Conservation (phyloP, 352 stramenopile species). For the Proteromonas lacertae region DNA sequence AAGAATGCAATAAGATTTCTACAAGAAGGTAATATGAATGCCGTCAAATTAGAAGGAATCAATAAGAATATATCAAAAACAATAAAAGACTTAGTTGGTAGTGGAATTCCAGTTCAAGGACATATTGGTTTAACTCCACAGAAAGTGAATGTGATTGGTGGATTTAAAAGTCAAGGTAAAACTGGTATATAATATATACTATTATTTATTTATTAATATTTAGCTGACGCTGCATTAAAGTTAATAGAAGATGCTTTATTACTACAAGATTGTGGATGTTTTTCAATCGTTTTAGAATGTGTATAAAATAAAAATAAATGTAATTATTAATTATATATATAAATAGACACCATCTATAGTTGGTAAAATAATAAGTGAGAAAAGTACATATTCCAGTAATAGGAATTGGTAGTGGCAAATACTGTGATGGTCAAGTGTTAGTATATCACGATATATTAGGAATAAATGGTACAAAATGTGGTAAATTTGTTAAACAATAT, state of each 20-base stretch:
- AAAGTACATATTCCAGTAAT: slow-evolving; percentile 76
- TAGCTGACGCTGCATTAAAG: slow-evolving; percentile 28
- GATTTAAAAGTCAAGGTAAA: slow-evolving; percentile 69
- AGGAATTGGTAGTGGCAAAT: slow-evolving; percentile 67
- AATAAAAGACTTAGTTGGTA: slow-evolving; percentile 20
- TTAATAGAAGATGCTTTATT: slow-evolving; percentile 80
- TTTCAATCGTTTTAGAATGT: slow-evolving; percentile 28
- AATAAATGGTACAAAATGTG: slow-evolving; percentile 74
- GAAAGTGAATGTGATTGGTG: slow-evolving; percentile 59
- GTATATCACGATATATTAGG: slow-evolving; percentile 93
- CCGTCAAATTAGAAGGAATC: slow-evolving; percentile 84
- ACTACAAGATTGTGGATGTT: slow-evolving; percentile 66
- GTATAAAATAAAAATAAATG: background rate
- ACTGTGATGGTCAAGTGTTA: slow-evolving; percentile 26
- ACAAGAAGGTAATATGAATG: slow-evolving; percentile 78
- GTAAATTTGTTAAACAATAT: slow-evolving; percentile 94
- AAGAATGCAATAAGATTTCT: slow-evolving; percentile 69
- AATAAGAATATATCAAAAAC: slow-evolving; percentile 30
- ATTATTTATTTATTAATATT: no score
- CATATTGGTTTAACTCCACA: slow-evolving; percentile 88
- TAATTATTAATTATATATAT: background rate
- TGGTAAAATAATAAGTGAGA: slow-evolving; percentile 19
- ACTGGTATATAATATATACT: slow-evolving; percentile 58
- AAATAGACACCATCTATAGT: slow-evolving; percentile 5
- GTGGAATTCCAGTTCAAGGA: slow-evolving; percentile 77